Conservation (phyloP, 2,329 filamentous ascomycete genomes). For the Aspergillus sp. region DNA sequence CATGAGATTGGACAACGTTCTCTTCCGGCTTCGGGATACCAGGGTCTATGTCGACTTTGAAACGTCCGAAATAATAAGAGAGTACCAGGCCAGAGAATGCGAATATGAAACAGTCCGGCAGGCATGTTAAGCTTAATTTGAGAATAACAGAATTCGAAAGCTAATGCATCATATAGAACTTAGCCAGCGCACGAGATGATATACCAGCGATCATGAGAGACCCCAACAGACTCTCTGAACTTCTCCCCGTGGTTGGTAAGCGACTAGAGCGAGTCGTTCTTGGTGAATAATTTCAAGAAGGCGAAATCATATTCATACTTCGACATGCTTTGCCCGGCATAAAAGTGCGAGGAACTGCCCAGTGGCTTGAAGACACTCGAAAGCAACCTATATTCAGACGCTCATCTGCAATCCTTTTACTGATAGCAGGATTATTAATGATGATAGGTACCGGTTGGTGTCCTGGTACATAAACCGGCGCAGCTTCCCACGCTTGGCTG, state of each 20-base stretch:
- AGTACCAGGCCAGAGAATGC: constrained; percentile 87
- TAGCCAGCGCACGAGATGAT: constrained; percentile 65
- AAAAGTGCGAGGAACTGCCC: background rate
- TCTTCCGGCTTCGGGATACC: constrained; percentile 85
- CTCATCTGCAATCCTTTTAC: background rate
- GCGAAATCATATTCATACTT: background rate
- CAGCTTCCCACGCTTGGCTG: background rate
- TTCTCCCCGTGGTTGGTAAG: constrained; percentile 70
- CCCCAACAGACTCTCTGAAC: constrained; percentile 69
- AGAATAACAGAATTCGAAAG: background rate
- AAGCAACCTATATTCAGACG: background rate
- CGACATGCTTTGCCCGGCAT: background rate
- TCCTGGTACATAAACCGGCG: background rate
- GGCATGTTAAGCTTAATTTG: constrained; percentile 47
- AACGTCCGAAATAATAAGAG: constrained; percentile 74
- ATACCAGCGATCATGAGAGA: constrained; percentile 76
- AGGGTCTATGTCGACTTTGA: constrained; percentile 88
- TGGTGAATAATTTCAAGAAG: background rate
- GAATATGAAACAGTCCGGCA: constrained; percentile 72
- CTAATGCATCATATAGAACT: constrained; percentile 34
- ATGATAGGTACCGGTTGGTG: background rate
- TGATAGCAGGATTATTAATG: background rate
- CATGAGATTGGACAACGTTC: constrained; percentile 86
- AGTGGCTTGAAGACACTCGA: background rate
- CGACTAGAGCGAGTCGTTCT: constrained; percentile 57